Conservation (phyloP, 768 basidiomycete species). For the Postia placenta region DNA sequence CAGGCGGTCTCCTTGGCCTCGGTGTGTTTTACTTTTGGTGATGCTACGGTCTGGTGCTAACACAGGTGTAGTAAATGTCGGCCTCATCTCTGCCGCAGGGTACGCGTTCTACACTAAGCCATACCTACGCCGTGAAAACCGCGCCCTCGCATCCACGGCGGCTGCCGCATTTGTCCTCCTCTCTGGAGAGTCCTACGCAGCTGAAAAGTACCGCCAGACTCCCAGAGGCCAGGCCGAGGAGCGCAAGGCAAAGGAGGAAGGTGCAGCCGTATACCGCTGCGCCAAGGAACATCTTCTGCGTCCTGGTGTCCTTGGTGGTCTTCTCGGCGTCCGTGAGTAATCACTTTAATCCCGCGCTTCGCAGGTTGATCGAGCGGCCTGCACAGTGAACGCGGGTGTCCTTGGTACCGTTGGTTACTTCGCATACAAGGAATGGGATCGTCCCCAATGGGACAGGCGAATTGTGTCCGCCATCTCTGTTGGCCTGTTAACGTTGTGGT, state of each 20-base stretch:
- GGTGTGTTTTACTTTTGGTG: conserved; percentile 48
- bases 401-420: conserved; percentile 59
- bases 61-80: conserved; percentile 73
- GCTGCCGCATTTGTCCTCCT: conserved; percentile 53
- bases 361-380: neutral
- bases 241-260: conserved; percentile 50
- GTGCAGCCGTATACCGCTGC: conserved; percentile 46
- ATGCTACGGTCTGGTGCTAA: no score
- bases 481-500: conserved; percentile 47
- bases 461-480: conserved; percentile 2
- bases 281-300: conserved; percentile 51
- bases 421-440: conserved; percentile 61
- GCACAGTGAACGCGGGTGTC: conserved; percentile 57
- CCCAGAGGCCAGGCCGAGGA: conserved; percentile 52
- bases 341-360: neutral
- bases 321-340: conserved; percentile 52
- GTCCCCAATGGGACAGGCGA: conserved; percentile 57
- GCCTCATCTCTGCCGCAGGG: conserved; percentile 54
- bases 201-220: conserved; percentile 55
- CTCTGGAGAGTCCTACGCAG: conserved; percentile 54
- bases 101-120: conserved; percentile 61
- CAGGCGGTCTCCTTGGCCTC: conserved; percentile 67
- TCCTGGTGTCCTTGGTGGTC: conserved; percentile 60
- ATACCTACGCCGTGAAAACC: conserved; percentile 50
- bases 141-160: conserved; percentile 45